A percentile compares a stretch with the other conserved stretches of the same genome.
Evolutionary conservation across 371 early-diverging fungal genomes (phyloP).

Genomic region (Conidiobolus incongruus): DNA sequence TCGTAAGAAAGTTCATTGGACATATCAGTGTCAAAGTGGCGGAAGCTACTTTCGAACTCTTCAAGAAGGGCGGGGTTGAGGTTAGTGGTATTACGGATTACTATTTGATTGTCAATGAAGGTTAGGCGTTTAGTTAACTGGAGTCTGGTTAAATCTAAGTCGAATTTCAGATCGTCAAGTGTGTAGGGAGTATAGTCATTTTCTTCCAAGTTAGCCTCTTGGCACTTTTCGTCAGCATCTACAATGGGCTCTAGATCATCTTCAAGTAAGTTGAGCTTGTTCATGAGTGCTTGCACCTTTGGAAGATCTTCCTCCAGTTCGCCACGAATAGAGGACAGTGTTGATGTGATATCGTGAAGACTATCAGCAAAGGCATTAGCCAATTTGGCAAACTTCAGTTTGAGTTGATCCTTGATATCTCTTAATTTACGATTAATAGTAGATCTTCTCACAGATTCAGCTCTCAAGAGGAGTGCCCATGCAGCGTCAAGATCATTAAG

Average conservation of each 20-base stretch:
- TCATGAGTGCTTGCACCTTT: constrained; percentile 23
- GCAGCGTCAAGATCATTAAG: constrained; percentile 47
- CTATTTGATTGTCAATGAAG: constrained; percentile 78
- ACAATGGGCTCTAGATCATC: constrained; percentile 27
- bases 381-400: constrained; percentile 40
- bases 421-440: constrained; percentile 56
- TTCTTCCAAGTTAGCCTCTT: constrained; percentile 74
- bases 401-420: constrained; percentile 54
- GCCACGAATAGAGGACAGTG: constrained; percentile 40
- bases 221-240: constrained; percentile 37
- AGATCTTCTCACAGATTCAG: constrained; percentile 57
- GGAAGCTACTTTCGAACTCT: constrained; percentile 73
- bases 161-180: constrained; percentile 70
- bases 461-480: constrained; percentile 42
- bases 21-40: constrained; percentile 66
- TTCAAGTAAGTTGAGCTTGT: constrained; percentile 23
- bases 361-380: constrained; percentile 50
- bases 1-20: constrained; percentile 41
- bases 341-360: constrained; percentile 36
- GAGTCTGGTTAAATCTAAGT: constrained; percentile 48
- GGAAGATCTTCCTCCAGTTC: constrained; percentile 23
- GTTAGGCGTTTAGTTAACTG: constrained; percentile 62
- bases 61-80: constrained; percentile 82
- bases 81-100: constrained; percentile 54
- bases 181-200: constrained; percentile 81